Evolutionary conservation across 2,329 filamentous ascomycete genomes (phyloP).

Genomic region (Trichophyton schoenleinii): DNA sequence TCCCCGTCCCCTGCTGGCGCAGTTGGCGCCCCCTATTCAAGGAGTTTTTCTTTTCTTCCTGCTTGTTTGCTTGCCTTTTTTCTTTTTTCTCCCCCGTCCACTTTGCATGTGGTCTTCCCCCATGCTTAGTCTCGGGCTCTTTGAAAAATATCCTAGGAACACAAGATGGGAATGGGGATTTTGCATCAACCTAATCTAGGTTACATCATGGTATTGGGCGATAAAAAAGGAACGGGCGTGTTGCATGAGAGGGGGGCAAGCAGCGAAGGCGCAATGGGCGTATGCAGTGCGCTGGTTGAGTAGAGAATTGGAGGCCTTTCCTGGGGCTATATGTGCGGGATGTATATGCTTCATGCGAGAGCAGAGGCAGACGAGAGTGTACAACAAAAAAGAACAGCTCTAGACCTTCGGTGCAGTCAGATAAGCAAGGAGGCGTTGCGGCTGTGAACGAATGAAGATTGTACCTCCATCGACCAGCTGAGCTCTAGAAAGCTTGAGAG

Average conservation of each 20-base stretch:
- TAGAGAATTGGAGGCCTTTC: background rate
- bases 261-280: background rate
- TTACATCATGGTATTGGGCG: background rate
- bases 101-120: background rate
- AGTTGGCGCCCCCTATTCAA: background rate
- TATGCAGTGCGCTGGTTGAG: background rate
- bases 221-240: background rate
- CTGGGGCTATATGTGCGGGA: background rate
- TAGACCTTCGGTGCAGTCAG: background rate
- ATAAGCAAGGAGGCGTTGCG: background rate
- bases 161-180: background rate
- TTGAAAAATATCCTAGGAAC: background rate
- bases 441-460: background rate
- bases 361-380: background rate
- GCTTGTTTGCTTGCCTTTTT: background rate
- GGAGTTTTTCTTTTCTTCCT: background rate
- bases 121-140: background rate
- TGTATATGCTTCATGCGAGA: background rate
- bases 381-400: background rate
- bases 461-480: background rate
- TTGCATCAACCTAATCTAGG: slow-evolving; percentile 3
- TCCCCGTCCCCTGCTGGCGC: slow-evolving; percentile 3
- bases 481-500: background rate
- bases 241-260: background rate
- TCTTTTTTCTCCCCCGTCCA: background rate